Evolutionary conservation across 169 alveolate genomes (phyloP), one percentile per base, ranked within the genome.

Genomic region (Plasmodium cynomolgi): DNA sequence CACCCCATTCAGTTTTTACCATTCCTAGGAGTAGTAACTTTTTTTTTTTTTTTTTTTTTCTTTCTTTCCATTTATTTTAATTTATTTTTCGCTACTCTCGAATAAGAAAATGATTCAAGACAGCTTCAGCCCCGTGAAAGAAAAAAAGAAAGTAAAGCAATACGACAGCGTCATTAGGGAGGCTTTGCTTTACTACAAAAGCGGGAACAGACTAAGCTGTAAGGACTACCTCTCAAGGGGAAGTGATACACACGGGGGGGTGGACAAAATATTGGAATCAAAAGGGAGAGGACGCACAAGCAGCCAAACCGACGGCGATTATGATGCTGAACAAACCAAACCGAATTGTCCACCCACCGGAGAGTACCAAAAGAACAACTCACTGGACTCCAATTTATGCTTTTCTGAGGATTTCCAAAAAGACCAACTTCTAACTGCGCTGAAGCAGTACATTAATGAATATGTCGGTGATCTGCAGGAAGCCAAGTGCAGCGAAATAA

Each of bases 401-500:
- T 9, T 84, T 23, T 81, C 62, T 7, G 80, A 85, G 7, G 86
- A 54, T 5, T 54, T 26, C 15, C 44, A 74, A 31, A 85, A 68
- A 54, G 86, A 85, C 8, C 41, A 75, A 17, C 80, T 85, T 33
- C 26, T 50, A 41, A 33, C 47, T 8, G 80, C 80, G 41, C 39
- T 85, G 41, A 23, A 75, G 37, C 31, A 50, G 7, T 50, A 50
- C 62, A 75, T 85, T n/a, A 75, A 75, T 75, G 93, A 85, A 85
- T 85, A 85, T 75, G 29, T 85, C 8, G 56, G 80, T 54, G 58
- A 75, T 44, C 56, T 44, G 13, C 80, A 75, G 81, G 93, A 85
- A 31, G 68, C 77, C 54, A 85, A 47, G 37, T 68, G 9, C 80
- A 74, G 68, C 26, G 93, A 85, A 85, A 85, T 85, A 44, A 33